Percentiles rank a stretch among this genome's conserved stretches.
Evolutionary conservation across 176 grass and related monocot genomes (phyloP).

Genomic region (Oryza meridionalis): DNA sequence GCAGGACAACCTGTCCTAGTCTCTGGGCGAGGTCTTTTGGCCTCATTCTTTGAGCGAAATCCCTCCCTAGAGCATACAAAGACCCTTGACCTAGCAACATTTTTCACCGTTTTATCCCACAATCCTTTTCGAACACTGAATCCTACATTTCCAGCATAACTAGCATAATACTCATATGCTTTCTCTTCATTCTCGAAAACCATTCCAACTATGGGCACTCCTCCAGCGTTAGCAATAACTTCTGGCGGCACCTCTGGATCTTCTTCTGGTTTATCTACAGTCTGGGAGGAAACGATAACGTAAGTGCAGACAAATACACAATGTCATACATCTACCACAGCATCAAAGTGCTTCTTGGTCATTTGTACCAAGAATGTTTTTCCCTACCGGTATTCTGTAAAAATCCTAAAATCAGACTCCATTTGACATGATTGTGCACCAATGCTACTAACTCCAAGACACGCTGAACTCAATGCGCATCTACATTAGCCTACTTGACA

Average conservation of each 20-base stretch:
- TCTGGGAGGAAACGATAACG: slow-evolving; percentile 46
- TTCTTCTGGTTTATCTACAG: slow-evolving; percentile 62
- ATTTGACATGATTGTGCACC: background rate
- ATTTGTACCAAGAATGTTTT: background rate
- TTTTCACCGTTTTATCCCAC: slow-evolving; percentile 89
- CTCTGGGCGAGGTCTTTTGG: slow-evolving; percentile 70
- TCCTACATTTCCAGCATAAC: slow-evolving; percentile 78
- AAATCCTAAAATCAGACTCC: too few species aligned
- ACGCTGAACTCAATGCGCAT: background rate
- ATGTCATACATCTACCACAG: background rate
- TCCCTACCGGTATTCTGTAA: background rate
- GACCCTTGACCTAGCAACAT: slow-evolving; percentile 63
- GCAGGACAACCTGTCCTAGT: slow-evolving; percentile 80
- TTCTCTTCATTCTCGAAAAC: slow-evolving; percentile 86
- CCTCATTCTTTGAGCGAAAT: slow-evolving; percentile 71
- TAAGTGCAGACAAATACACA: slow-evolving; percentile 21
- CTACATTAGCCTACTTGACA: slow-evolving; percentile 5
- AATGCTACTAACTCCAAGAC: background rate
- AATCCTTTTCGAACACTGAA: slow-evolving; percentile 85
- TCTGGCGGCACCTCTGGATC: slow-evolving; percentile 69
- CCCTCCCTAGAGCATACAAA: slow-evolving; percentile 92
- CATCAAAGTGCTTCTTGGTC: background rate
- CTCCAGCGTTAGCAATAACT: slow-evolving; percentile 67
- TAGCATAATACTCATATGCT: slow-evolving; percentile 83
- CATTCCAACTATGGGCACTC: slow-evolving; percentile 90